Evolutionary conservation across 2,329 filamentous ascomycete species (phyloP), one percentile per base, ranked within the genome.

Genomic region (Ceratocystis ficicola): DNA sequence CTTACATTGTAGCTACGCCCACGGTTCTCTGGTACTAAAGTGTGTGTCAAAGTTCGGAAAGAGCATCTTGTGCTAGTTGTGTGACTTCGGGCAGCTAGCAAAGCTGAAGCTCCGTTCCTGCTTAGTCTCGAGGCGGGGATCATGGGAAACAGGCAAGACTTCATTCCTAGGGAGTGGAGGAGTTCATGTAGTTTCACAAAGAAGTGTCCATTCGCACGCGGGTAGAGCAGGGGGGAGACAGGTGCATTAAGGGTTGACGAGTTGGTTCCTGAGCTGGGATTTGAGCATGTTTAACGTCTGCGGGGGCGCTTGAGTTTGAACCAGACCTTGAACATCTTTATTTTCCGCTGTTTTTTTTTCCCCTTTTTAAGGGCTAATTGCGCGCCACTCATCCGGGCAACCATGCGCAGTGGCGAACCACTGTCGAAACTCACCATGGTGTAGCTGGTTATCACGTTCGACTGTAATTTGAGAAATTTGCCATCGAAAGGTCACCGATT

Each of bases 401-500:
- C 61, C 65, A 66, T 66, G 65, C 61, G 61, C 61, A 64, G 65
- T 66, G 65, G 65, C 63, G 10, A 62, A 64, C 65, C 61, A 64
- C 46, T 64, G 65, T 66, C 65, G 61, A 63, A 44, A 63, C 65
- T 66, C 65, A 66, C 65, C 65, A 64, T 66, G 65, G 65, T 66
- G 65, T 66, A 67, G 65, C 44, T 67, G 62, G 61, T 67, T 64
- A 64, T 64, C 61, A 67, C 65, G 65, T 64, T 64, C 65, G 65
- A 67, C 65, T 67, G 65, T 67, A 67, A 67, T 41, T 67, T 67
- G 65, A n/a, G 62, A 61, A 15, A 66, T 48, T 67, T 67, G 65
- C 60, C 50, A 67, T 67, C 65, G 65, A 67, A 67, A 67, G 65
- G 65, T 67, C 65, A 67, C 65, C 65, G 65, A 64, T 64, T 67